Conservation (phyloP, 1,284 basidiomycete genomes). For the Leccinum cinnamomeum region DNA sequence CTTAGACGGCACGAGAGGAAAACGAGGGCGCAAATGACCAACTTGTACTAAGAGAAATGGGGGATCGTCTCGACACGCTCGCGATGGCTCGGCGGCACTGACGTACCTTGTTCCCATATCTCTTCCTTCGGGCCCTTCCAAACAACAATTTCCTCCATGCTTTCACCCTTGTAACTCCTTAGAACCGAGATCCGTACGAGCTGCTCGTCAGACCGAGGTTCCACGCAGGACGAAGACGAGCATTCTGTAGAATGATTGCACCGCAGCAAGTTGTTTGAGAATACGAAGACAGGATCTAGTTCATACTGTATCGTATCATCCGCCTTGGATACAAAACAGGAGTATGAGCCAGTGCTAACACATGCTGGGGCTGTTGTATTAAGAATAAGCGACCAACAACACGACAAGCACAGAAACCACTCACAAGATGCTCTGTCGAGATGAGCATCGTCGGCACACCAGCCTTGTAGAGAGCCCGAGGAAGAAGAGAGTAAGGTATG, state of each 20-base stretch:
- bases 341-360: constrained; percentile 8
- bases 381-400: constrained; percentile 31
- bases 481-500: constrained; percentile 40
- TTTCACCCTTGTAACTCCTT: constrained; percentile 10
- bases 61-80: neutral
- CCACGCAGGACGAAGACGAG: constrained; percentile 42
- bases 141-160: constrained; percentile 42
- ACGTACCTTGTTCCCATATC: constrained; percentile 66
- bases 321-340: constrained; percentile 47
- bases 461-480: constrained; percentile 42
- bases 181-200: constrained; percentile 49
- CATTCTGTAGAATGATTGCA: constrained; percentile 41
- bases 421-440: constrained; percentile 17
- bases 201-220: constrained; percentile 45
- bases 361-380: constrained; percentile 17
- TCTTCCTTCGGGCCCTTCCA: constrained; percentile 72
- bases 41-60: constrained; percentile 50
- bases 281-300: constrained; percentile 54
- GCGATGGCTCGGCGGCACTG: neutral
- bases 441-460: constrained; percentile 49
- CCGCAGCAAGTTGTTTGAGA: constrained; percentile 40
- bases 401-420: neutral
- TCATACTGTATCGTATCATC: constrained; percentile 39
- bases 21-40: constrained; percentile 46
- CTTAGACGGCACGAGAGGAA: constrained; percentile 45